Percentiles rank a stretch among this genome's conserved stretches.
These are phyloP conservation scores for Agroathelia rolfsii DNA, from an alignment of 1,284 basidiomycete genomes.

Conservation along the genomic window DNA sequence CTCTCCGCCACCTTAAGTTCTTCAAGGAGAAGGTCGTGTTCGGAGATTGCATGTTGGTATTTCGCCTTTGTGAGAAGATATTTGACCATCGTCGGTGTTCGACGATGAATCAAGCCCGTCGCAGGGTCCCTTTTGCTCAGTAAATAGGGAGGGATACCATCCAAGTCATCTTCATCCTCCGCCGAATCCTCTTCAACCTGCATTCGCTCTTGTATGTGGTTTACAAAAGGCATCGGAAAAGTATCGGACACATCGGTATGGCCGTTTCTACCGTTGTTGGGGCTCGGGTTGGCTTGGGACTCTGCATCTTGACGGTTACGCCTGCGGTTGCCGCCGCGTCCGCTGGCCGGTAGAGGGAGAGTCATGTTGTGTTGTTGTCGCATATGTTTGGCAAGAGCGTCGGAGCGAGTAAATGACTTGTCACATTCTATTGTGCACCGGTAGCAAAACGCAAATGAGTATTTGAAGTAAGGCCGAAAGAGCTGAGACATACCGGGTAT, in stretches of 20 bases:
- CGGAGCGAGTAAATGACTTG: conserved; percentile 86
- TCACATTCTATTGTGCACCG: conserved; percentile 63
- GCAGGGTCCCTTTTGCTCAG: conserved; percentile 35
- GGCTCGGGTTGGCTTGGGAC: conserved; percentile 9
- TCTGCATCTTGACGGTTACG: conserved; percentile 41
- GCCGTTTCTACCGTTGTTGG: not conserved
- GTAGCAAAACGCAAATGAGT: conserved; percentile 1
- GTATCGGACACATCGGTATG: conserved; percentile 7
- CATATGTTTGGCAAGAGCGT: conserved; percentile 87
- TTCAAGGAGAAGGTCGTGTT: conserved; percentile 51
- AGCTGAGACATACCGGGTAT: conserved; percentile 48
- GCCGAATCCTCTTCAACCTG: conserved; percentile 14
- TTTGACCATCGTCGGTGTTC: conserved; percentile 50
- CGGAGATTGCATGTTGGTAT: conserved; percentile 47
- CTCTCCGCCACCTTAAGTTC: conserved; percentile 46
- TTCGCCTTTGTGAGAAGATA: conserved; percentile 78
- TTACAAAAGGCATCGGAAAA: conserved; percentile 11
- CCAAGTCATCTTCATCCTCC: conserved; percentile 24
- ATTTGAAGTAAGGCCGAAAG: conserved; percentile 3
- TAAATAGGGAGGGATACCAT: conserved; percentile 43
- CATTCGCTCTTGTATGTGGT: conserved; percentile 2
- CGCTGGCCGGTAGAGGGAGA: conserved; percentile 63
- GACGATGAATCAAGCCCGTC: conserved; percentile 50
- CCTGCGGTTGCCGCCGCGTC: conserved; percentile 56
- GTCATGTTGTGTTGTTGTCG: conserved; percentile 78